Conservation (phyloP, 2,329 filamentous ascomycete species). For the Fusarium dimerum region DNA sequence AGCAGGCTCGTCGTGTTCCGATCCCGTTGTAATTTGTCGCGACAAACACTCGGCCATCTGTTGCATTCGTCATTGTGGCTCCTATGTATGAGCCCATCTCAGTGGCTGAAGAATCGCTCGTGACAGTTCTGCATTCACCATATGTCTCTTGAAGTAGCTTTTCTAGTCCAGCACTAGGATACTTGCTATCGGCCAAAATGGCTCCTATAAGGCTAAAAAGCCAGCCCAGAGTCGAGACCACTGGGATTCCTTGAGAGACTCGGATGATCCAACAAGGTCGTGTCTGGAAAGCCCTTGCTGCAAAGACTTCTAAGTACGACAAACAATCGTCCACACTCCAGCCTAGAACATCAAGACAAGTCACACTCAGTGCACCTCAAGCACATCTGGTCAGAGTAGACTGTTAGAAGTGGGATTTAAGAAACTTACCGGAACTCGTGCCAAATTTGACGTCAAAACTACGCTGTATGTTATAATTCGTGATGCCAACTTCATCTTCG, state of each 20-base stretch:
- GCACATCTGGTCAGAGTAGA: slow-evolving; percentile 1
- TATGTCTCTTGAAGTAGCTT: slow-evolving; percentile 9
- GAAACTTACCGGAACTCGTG: slow-evolving; percentile 22
- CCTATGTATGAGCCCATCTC: slow-evolving; percentile 12
- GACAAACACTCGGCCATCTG: slow-evolving; percentile 10
- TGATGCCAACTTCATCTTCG: slow-evolving; percentile 13
- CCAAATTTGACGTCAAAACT: slow-evolving; percentile 18
- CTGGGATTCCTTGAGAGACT: slow-evolving; percentile 4
- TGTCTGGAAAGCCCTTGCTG: slow-evolving; percentile 1
- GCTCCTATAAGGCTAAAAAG: slow-evolving; percentile 3
- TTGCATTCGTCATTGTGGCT: slow-evolving; percentile 13
- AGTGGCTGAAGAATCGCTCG: slow-evolving; percentile 6
- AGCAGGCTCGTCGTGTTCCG: neutral
- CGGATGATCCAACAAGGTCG: neutral
- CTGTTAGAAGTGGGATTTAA: too few relatives aligned
- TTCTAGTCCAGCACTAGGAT: slow-evolving; percentile 5
- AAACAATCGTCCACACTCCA: slow-evolving; percentile 19
- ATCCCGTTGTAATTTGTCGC: slow-evolving; percentile 19
- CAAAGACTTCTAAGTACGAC: slow-evolving; percentile 10
- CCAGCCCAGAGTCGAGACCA: slow-evolving; percentile 3
- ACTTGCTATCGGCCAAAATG: slow-evolving; percentile 10
- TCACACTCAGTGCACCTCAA: slow-evolving; percentile 14
- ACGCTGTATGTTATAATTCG: slow-evolving; percentile 11
- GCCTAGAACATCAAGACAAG: slow-evolving; percentile 13
- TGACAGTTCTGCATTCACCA: slow-evolving; percentile 1